Conservation (phyloP, 192 early-diverging fungal genomes). For the Podila epigama region DNA sequence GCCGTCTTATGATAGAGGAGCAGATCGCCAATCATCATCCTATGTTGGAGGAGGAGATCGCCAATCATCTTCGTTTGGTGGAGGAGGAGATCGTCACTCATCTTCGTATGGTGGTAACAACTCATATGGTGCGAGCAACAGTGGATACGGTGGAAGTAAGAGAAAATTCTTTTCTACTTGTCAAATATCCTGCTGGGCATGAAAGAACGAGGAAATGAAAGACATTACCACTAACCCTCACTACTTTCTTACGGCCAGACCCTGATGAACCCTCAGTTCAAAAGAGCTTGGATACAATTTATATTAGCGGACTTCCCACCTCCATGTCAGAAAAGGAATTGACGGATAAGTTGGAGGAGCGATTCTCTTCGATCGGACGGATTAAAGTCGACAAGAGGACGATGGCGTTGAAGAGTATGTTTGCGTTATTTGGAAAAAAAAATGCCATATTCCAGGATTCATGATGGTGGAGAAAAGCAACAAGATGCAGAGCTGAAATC, state of each 20-base stretch:
- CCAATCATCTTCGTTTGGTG: neutral
- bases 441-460: no score
- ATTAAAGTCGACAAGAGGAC: constrained; percentile 75
- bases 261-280: constrained; percentile 47
- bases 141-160: constrained; percentile 20
- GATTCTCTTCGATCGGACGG: constrained; percentile 74
- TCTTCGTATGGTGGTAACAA: neutral
- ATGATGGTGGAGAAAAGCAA: no score
- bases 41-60: neutral
- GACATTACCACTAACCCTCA: no score
- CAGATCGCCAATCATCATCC: neutral
- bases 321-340: constrained; percentile 62
- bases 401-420: constrained; percentile 65
- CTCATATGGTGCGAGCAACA: neutral
- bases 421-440: no score
- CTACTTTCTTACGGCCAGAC: constrained; percentile 1
- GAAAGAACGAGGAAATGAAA: neutral
- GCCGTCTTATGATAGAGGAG: neutral
- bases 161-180: neutral
- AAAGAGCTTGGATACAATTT: constrained; percentile 71
- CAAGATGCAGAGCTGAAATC: no score
- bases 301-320: constrained; percentile 69
- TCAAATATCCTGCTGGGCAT: neutral
- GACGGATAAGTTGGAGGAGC: constrained; percentile 58
- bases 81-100: constrained; percentile 36